Conservation (phyloP, 2,329 filamentous ascomycete genomes). For the Curvularia lunata region DNA sequence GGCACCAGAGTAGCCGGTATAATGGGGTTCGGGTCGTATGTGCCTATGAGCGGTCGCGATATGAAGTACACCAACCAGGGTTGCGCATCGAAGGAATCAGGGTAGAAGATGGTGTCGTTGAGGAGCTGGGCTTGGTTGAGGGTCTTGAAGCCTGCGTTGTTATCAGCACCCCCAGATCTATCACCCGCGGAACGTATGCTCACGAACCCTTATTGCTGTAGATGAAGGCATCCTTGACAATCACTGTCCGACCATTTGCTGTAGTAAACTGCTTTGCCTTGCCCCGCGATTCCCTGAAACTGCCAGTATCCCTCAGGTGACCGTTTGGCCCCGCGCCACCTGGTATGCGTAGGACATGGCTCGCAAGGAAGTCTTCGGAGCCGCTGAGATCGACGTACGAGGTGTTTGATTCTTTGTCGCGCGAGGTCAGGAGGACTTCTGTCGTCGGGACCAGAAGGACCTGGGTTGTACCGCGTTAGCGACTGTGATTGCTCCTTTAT, state of each 20-base stretch:
- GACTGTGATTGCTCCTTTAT: neutral
- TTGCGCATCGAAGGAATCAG: conserved; percentile 84
- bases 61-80: conserved; percentile 99
- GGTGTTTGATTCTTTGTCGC: conserved; percentile 83
- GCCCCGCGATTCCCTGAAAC: conserved; percentile 80
- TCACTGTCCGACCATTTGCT: conserved; percentile 87
- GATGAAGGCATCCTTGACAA: conserved; percentile 89
- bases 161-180: conserved; percentile 20
- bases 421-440: conserved; percentile 84
- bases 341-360: conserved; percentile 91
- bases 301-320: conserved; percentile 58
- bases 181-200: neutral
- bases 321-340: conserved; percentile 54
- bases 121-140: conserved; percentile 88
- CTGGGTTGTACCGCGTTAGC: conserved; percentile 36
- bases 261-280: conserved; percentile 96
- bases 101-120: conserved; percentile 84
- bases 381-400: conserved; percentile 79
- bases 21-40: conserved; percentile 77
- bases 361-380: conserved; percentile 93
- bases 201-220: conserved; percentile 91
- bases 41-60: conserved; percentile 82
- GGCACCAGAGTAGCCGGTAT: conserved; percentile 61
- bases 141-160: conserved; percentile 77
- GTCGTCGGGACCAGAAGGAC: conserved; percentile 92